Evolutionary conservation across 2,329 filamentous ascomycete genomes (phyloP).

Genomic region (Escovopsis sp.): DNA sequence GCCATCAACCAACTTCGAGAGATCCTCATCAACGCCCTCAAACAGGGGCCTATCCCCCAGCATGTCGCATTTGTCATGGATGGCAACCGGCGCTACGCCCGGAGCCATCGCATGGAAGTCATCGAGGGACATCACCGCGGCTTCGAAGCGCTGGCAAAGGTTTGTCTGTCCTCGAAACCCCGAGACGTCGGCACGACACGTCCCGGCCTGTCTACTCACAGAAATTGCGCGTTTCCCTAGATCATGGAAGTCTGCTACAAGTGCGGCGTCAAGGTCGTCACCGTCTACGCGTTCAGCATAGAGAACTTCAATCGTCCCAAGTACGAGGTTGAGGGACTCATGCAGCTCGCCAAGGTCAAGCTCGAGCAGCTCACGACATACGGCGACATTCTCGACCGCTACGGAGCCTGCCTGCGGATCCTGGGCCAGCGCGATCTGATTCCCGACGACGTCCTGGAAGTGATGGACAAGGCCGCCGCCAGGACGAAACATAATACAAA

Average conservation of each 20-base stretch:
- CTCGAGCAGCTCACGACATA: conserved; percentile 83
- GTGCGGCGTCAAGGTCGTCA: conserved; percentile 89
- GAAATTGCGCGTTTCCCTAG: conserved; percentile 22
- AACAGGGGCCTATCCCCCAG: conserved; percentile 81
- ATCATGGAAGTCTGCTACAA: conserved; percentile 98
- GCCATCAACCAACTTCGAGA: conserved; percentile 65
- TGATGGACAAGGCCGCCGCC: conserved; percentile 72
- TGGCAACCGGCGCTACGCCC: conserved; percentile 85
- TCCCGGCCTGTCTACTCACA: conserved; percentile 4
- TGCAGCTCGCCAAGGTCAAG: conserved; percentile 96
- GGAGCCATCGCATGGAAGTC: conserved; percentile 83
- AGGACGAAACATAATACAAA: conserved; percentile 78
- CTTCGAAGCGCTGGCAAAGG: conserved; percentile 84
- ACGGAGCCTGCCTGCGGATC: conserved; percentile 75
- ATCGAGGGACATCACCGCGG: conserved; percentile 92
- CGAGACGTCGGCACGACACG: not conserved
- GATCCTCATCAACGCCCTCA: conserved; percentile 73
- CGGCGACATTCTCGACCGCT: conserved; percentile 81
- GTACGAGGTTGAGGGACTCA: conserved; percentile 90
- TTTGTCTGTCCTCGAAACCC: conserved; percentile 27
- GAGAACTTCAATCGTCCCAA: conserved; percentile 97
- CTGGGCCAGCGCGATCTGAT: conserved; percentile 75
- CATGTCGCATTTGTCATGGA: conserved; percentile 99
- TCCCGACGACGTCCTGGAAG: conserved; percentile 73
- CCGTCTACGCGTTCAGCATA: conserved; percentile 96